A percentile compares a stretch with the other conserved stretches of the same genome.
Evolutionary conservation across 2,329 filamentous ascomycete genomes (phyloP).

Genomic region (Diaporthe eres): DNA sequence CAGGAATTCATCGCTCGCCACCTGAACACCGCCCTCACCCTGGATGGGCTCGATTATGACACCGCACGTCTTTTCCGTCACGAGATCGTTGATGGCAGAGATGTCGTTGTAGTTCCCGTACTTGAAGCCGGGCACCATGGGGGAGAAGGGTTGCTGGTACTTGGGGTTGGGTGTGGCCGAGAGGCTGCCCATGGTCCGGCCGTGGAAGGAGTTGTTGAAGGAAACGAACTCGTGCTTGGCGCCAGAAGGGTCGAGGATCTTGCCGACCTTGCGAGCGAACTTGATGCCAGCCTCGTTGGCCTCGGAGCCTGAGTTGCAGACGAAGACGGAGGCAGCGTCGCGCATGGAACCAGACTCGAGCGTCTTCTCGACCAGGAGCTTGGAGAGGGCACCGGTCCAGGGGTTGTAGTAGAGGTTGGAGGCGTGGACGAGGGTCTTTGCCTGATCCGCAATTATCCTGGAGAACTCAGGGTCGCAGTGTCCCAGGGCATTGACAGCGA

Average conservation of each 20-base stretch:
- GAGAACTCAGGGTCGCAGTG: conserved; percentile 88
- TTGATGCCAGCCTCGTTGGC: conserved; percentile 99
- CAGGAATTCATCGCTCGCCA: conserved; percentile 87
- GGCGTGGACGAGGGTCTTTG: conserved; percentile 86
- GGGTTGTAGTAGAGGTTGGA: conserved; percentile 98
- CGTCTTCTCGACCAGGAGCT: conserved; percentile 87
- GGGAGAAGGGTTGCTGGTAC: conserved; percentile 94
- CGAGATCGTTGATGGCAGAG: conserved; percentile 76
- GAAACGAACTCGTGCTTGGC: conserved; percentile 88
- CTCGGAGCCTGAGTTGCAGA: conserved; percentile 97
- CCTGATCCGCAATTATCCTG: conserved; percentile 82
- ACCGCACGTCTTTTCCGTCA: conserved; percentile 90
- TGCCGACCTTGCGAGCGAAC: conserved; percentile 93
- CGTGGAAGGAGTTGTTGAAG: conserved; percentile 94
- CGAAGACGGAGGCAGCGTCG: conserved; percentile 83
- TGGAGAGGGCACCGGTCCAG: conserved; percentile 91
- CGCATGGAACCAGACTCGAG: conserved; percentile 85
- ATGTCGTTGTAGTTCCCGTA: conserved; percentile 91
- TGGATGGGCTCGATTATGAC: conserved; percentile 98
- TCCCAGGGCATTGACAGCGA: conserved; percentile 93
- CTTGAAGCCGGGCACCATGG: conserved; percentile 94
- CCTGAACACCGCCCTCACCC: conserved; percentile 93
- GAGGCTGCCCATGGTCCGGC: conserved; percentile 93
- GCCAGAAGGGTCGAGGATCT: conserved; percentile 78
- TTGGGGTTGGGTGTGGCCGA: conserved; percentile 99